Evolutionary conservation across 495 filamentous ascomycete genomes (phyloP).

Genomic region (Pyronema domesticum): DNA sequence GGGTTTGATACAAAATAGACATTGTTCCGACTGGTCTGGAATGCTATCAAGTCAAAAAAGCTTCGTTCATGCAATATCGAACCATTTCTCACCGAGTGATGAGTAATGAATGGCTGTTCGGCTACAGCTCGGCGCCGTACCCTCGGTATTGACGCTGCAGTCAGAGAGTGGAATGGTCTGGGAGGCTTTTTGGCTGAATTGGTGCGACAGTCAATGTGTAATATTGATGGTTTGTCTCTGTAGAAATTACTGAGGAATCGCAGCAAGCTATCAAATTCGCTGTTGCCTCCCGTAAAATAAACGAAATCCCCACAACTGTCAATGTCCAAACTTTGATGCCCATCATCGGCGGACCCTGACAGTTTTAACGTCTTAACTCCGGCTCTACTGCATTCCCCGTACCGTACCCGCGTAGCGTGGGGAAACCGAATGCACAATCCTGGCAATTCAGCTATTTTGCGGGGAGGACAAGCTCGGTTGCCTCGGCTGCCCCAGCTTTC

Average conservation of each 20-base stretch:
- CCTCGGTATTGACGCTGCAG: not conserved
- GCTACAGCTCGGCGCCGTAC: not conserved
- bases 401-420: not conserved
- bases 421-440: not conserved
- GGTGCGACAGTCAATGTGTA: not conserved
- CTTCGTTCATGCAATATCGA: not conserved
- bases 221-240: not conserved
- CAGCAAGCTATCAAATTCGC: not conserved
- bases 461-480: not conserved
- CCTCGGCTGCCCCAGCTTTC: slow-evolving; percentile 28
- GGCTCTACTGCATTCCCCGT: not conserved
- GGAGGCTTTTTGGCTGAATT: not conserved
- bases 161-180: not conserved
- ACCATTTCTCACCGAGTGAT: not conserved
- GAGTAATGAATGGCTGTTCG: not conserved
- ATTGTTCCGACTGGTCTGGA: no score
- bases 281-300: not conserved
- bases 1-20: no score
- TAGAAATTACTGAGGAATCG: not conserved
- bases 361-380: not conserved
- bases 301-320: not conserved
- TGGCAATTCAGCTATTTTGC: not conserved
- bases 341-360: not conserved
- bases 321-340: not conserved
- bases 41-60: no score